Base-by-base conservation (phyloP, 306 rosid species). In the Quercus ilex region DNA sequence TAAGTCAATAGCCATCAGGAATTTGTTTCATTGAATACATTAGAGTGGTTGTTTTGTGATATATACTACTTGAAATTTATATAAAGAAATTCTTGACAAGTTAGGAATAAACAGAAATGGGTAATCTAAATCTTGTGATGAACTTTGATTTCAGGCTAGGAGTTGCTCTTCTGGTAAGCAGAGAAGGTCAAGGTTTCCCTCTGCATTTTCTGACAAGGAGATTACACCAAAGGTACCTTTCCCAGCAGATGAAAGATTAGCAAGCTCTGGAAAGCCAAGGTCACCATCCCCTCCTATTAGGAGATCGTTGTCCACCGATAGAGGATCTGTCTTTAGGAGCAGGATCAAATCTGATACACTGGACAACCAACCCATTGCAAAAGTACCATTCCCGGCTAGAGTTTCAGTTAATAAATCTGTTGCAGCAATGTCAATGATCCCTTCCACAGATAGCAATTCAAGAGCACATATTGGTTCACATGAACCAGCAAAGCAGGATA, bases 141-240 rank as follows among this genome's bases (percentile, higher is more conserved):
- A 71, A 77, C 14, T 70, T 58, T 18, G 71, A 46, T 75, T 81
- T 77, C 92, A 94, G 99, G 91, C 94, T 58, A 89, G 90, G 90
- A 95, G 90, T 69, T 90, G 93, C 82, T 95, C 99, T 73, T 92
- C 97, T 0, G 97, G 97, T 56, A 92, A 95, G 90, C 97, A 89
- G 33, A 88, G 94, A 77, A 89, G 99, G 84, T 74, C 92, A 13
- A 90, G 97, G 80, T 89, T 90, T 86, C 98, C 91, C 71, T 85
- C 92, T 51, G 85, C 81, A 25, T 83, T 86, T 30, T 67, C 76
- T 3, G 99, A 94, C 76, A 92, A 87, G 82, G 98, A 95, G 46
- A 72, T 80, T 31, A 65, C 80, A 13, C 88, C 85, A 33, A 95
- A 82, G 85, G 89, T 84, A 83, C 79, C 90, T 63, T 80, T 88